A percentile compares a stretch with the other conserved stretches of the same genome.
These are phyloP conservation scores for Ceratocystis albifundus DNA, from an alignment of 2,329 filamentous ascomycete genomes.

Conservation along the genomic window DNA sequence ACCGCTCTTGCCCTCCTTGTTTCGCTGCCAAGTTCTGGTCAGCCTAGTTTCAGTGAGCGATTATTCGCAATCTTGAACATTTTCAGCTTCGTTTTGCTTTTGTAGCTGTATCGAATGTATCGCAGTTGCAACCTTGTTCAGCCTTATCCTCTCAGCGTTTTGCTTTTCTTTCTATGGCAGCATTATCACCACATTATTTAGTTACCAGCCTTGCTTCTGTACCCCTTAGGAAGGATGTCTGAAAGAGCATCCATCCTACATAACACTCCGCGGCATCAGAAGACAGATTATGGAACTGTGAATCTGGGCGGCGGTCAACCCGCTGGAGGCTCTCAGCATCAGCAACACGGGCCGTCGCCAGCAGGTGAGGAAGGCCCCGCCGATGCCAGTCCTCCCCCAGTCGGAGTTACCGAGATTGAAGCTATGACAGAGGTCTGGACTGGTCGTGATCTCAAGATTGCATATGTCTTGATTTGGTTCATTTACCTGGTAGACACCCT, in stretches of 20 bases:
- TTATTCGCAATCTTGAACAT: neutral
- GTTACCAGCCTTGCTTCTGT: neutral
- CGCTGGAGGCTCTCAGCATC: neutral
- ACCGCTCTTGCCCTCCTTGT: neutral
- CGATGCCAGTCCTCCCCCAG: slow-evolving; percentile 26
- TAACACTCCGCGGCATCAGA: neutral
- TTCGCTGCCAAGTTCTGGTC: neutral
- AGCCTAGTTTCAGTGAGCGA: neutral
- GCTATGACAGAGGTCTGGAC: slow-evolving; percentile 34
- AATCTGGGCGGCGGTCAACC: neutral
- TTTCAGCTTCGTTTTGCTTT: neutral
- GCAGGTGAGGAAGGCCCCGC: neutral
- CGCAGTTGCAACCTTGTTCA: neutral
- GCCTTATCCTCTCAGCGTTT: neutral
- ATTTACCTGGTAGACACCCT: slow-evolving; percentile 40
- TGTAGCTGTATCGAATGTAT: neutral
- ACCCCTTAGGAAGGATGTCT: neutral
- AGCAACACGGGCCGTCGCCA: neutral
- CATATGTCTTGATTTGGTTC: slow-evolving; percentile 37
- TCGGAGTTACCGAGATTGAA: slow-evolving; percentile 33
- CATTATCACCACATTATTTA: neutral
- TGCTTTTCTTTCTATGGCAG: neutral
- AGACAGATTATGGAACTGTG: slow-evolving; percentile 5
- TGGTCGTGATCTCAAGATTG: slow-evolving; percentile 31
- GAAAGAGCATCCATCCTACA: neutral